Conservation (phyloP, 1,139 yeast species). For the Suhomyces yuchorum region DNA sequence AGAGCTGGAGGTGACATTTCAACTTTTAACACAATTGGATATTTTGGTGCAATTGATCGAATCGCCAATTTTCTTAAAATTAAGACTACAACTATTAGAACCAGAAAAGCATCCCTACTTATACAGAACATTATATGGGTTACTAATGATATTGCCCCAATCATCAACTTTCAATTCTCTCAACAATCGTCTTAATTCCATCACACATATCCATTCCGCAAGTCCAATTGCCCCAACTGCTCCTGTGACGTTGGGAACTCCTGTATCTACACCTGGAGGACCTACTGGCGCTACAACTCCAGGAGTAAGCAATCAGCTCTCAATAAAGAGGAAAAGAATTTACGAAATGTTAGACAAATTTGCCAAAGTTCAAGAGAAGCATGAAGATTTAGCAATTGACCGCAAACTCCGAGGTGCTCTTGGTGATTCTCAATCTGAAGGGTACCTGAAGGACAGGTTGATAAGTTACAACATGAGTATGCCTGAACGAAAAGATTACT, state of each 20-base stretch:
- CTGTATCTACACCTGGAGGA: conserved; percentile 27
- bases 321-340: conserved; percentile 45
- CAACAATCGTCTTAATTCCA: conserved; percentile 69
- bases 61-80: conserved; percentile 86
- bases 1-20: conserved; percentile 73
- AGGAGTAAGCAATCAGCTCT: conserved; percentile 30
- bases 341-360: conserved; percentile 65
- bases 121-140: conserved; percentile 87
- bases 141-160: conserved; percentile 93
- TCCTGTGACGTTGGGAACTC: conserved; percentile 29
- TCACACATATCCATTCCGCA: conserved; percentile 29
- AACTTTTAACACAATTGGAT: conserved; percentile 75
- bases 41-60: conserved; percentile 72
- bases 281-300: conserved; percentile 17
- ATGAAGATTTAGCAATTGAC: conserved; percentile 34
- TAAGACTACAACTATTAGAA: conserved; percentile 83
- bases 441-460: conserved; percentile 12
- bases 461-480: conserved; percentile 14
- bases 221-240: conserved; percentile 18
- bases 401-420: conserved; percentile 13
- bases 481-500: conserved; percentile 20
- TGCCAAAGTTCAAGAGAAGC: conserved; percentile 58
- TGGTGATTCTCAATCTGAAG: conserved; percentile 4
- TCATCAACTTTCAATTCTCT: conserved; percentile 86
- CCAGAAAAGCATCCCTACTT: conserved; percentile 82